phyloP scores from a whole-genome alignment of 2,329 filamentous ascomycete species.

The Aurifilum marmelostoma region DNA sequence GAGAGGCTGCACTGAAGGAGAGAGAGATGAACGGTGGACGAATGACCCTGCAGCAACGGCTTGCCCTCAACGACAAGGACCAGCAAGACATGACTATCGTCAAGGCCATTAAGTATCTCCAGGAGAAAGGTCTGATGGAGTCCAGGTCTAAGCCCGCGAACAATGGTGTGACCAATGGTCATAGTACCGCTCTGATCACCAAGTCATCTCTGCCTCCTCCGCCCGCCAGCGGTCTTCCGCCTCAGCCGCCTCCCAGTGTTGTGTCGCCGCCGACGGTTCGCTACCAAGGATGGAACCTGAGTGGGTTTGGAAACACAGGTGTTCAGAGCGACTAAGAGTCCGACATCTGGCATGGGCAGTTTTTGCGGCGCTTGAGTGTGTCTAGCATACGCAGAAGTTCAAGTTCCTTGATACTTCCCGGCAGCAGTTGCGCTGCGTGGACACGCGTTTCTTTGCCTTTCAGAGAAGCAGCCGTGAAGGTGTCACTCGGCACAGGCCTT shows the following conservation, averaged over 20 bases:
- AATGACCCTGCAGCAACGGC: slow-evolving; percentile 67
- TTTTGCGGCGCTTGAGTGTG: neutral
- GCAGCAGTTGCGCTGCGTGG: neutral
- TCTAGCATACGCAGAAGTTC: slow-evolving; percentile 1
- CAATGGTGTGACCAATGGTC: slow-evolving; percentile 33
- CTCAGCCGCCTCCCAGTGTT: slow-evolving; percentile 40
- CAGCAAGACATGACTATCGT: slow-evolving; percentile 69
- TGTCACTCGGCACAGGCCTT: neutral
- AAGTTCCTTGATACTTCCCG: neutral
- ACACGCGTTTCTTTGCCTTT: neutral
- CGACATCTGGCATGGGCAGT: neutral
- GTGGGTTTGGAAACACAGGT: slow-evolving; percentile 46
- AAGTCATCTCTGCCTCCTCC: slow-evolving; percentile 33
- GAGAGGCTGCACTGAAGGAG: slow-evolving; percentile 65
- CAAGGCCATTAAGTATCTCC: slow-evolving; percentile 67
- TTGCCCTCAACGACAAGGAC: slow-evolving; percentile 69
- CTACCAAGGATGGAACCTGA: slow-evolving; percentile 46
- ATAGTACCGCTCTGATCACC: slow-evolving; percentile 27
- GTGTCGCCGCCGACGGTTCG: slow-evolving; percentile 36
- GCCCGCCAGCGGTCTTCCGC: slow-evolving; percentile 38
- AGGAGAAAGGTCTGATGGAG: slow-evolving; percentile 59
- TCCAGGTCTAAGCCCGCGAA: slow-evolving; percentile 35
- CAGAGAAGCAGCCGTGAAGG: neutral
- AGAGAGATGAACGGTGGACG: slow-evolving; percentile 67
- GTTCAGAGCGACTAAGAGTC: slow-evolving; percentile 35